Evolutionary conservation across 2,329 filamentous ascomycete genomes (phyloP).

Genomic region (Berkeleyomyces basicola): DNA sequence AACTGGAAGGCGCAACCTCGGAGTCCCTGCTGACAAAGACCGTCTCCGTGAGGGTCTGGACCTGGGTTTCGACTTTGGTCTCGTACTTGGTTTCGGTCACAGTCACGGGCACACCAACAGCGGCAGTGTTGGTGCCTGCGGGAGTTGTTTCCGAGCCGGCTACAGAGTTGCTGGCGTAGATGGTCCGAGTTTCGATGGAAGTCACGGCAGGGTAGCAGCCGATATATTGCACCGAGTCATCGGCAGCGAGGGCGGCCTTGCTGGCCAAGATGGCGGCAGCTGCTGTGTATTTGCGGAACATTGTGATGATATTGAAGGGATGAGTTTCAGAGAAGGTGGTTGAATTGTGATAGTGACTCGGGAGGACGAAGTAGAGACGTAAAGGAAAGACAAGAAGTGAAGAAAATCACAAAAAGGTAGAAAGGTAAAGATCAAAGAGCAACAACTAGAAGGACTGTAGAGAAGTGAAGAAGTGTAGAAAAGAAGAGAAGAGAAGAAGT

Average conservation of each 20-base stretch:
- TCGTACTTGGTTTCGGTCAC: neutral
- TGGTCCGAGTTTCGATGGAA: neutral
- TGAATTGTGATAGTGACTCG: neutral
- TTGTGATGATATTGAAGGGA: neutral
- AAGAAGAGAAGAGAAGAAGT: neutral
- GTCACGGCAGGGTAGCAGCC: constrained; percentile 8
- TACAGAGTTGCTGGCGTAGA: neutral
- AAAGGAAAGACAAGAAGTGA: neutral
- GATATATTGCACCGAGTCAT: neutral
- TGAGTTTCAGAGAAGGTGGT: neutral
- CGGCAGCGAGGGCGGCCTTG: constrained; percentile 2
- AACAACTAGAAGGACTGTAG: neutral
- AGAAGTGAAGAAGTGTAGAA: neutral
- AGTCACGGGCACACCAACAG: neutral
- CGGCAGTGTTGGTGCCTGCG: neutral
- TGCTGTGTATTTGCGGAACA: constrained; percentile 11
- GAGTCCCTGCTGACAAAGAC: constrained; percentile 1
- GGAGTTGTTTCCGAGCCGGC: neutral
- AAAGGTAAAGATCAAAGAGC: no score
- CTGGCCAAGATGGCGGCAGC: constrained; percentile 2
- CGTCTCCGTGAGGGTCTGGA: constrained; percentile 3
- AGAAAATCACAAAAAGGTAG: neutral
- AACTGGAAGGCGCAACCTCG: neutral
- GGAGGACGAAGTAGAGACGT: no score
- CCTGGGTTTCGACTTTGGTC: neutral